Base-by-base conservation (phyloP, 495 filamentous ascomycete genomes). In the Neurospora sp. region DNA sequence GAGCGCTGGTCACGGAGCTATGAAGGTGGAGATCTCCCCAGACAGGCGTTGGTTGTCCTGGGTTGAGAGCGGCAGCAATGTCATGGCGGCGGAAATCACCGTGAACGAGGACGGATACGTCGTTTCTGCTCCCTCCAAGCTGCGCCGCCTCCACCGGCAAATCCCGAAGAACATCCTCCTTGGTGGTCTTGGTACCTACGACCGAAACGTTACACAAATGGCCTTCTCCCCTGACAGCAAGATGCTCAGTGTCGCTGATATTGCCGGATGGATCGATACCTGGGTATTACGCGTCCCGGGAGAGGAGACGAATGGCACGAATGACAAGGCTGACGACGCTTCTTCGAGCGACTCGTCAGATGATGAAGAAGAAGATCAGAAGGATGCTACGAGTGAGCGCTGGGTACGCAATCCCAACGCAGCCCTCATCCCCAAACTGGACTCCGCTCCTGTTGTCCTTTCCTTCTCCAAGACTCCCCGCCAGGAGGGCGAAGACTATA, bases 221-320 rank as follows among this genome's bases (percentile, higher is more conserved):
- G 86, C 89, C 0, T 98, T 98, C 80, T 96, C 94, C 10, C 83
- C 89, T 7, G 91, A 96, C 76, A 93, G 93, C 80, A 88, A 86
- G 71, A 87, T 97, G 70, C 79, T 98, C 18, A 92, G 90, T 9
- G 88, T 89, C 16, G 89, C 90, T 41, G 96, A 98, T 80, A 78
- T 98, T 31, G 89, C 90, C 69, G 96, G 96, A 38, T 91, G 90
- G 79, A 86, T 99, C 39, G 94, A 98, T 78, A 93, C 90, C 16
- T 99, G 93, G 90, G 81, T 92, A 5, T 80, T 98, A 39, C 85
- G 88, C 72, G 86, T 84, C 46, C 85, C 78, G 42, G 71, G 78
- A 70, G 81, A 82, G 70, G 69, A 73, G 39, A 69, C 81, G 79
- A 79, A 79, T 61, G 80, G 77, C 16, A 73, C 74, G 8, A 72